These are phyloP conservation scores for Asterella californica DNA, from an alignment of 225 moss, liverwort and hornwort species.

Conservation along the genomic window DNA sequence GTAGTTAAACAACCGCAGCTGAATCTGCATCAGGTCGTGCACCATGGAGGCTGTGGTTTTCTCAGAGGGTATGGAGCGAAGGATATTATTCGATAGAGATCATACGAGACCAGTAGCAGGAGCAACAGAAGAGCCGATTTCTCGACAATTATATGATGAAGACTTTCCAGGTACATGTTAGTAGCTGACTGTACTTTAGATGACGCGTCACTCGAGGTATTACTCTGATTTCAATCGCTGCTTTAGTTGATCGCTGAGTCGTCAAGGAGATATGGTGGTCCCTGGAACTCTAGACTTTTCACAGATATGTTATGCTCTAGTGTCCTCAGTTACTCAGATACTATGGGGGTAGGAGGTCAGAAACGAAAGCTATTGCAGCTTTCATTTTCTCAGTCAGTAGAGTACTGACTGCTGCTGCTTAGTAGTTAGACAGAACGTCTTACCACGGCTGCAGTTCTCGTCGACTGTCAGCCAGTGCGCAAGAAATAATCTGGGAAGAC, in stretches of 20 bases:
- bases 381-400: too few species aligned
- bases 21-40: neutral
- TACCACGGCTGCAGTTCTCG: too few species aligned
- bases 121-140: neutral
- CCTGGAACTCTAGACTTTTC: too few species aligned
- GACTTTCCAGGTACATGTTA: neutral
- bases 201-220: neutral
- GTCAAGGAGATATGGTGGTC: too few species aligned
- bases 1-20: neutral
- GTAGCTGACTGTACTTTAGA: neutral
- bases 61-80: neutral
- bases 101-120: neutral
- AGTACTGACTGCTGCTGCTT: too few species aligned
- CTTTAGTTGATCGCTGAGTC: neutral
- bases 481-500: too few species aligned
- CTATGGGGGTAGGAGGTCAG: too few species aligned
- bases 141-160: neutral
- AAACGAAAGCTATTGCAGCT: too few species aligned
- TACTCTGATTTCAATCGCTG: neutral
- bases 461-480: too few species aligned
- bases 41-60: neutral
- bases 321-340: too few species aligned
- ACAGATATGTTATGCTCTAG: neutral
- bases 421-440: too few species aligned
- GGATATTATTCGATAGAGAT: neutral